phyloP scores from a whole-genome alignment of 1,284 basidiomycete species.

The Calocybe gambosa region DNA sequence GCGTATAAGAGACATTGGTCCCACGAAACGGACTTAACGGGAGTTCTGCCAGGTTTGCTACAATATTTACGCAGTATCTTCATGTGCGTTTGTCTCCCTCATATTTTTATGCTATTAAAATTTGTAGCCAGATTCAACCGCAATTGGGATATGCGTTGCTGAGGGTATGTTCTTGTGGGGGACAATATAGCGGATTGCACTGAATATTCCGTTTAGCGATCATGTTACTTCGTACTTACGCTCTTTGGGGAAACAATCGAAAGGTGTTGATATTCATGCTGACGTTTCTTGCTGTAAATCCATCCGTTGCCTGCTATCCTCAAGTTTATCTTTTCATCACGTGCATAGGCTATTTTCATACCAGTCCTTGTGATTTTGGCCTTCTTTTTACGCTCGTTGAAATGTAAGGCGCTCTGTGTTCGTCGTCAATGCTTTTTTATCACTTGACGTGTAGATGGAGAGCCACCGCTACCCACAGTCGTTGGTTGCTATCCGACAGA shows the following conservation, averaged over 20 bases:
- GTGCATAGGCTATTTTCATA: conserved; percentile 4
- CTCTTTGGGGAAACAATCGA: conserved; percentile 16
- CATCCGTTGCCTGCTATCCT: background rate
- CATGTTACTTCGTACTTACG: conserved; percentile 19
- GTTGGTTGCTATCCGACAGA: conserved; percentile 14
- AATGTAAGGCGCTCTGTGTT: conserved; percentile 6
- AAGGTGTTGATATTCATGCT: conserved; percentile 12
- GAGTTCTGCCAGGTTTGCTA: conserved; percentile 4
- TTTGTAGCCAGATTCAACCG: conserved; percentile 7
- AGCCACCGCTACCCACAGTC: conserved; percentile 11
- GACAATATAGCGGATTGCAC: background rate
- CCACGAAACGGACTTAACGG: background rate
- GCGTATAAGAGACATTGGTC: background rate
- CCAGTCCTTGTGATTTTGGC: conserved; percentile 7
- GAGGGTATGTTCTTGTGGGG: conserved; percentile 9
- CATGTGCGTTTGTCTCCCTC: conserved; percentile 3
- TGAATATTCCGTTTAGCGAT: conserved; percentile 11
- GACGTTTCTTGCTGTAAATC: conserved; percentile 5
- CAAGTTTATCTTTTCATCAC: background rate
- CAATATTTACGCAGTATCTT: conserved; percentile 7
- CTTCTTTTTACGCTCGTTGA: conserved; percentile 10
- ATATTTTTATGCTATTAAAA: background rate
- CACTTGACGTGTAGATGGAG: conserved; percentile 2
- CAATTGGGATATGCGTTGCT: conserved; percentile 11
- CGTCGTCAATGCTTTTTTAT: background rate